phyloP scores from a whole-genome alignment of 352 stramenopile genomes.

The Globisporangium emineosum region DNA sequence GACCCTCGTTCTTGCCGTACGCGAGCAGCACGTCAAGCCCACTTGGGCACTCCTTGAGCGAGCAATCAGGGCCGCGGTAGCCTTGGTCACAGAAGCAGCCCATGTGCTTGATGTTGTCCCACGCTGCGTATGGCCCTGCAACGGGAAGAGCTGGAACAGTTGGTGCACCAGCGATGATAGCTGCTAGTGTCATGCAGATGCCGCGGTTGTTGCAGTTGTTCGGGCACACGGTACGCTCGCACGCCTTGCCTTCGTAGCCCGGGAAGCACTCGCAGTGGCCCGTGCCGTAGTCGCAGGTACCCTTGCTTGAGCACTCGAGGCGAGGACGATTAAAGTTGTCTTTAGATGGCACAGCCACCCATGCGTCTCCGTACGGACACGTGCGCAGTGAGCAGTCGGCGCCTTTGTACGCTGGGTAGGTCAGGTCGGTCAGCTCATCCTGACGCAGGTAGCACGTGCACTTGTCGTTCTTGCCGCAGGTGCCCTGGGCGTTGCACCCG shows the following conservation, averaged over 20 bases:
- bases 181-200: constrained; percentile 90
- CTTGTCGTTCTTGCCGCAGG: constrained; percentile 87
- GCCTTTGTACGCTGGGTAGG: constrained; percentile 63
- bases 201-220: constrained; percentile 93
- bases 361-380: constrained; percentile 68
- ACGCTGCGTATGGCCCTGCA: constrained; percentile 55
- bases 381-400: constrained; percentile 79
- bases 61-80: constrained; percentile 94
- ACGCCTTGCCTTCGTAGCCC: constrained; percentile 90
- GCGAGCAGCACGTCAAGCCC: constrained; percentile 88
- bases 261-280: constrained; percentile 90
- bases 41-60: constrained; percentile 93
- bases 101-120: constrained; percentile 92
- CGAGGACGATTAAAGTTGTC: constrained; percentile 75
- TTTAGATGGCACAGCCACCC: constrained; percentile 51
- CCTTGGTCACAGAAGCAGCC: constrained; percentile 94
- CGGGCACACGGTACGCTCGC: constrained; percentile 91
- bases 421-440: constrained; percentile 35
- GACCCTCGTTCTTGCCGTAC: constrained; percentile 68
- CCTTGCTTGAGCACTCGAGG: constrained; percentile 93
- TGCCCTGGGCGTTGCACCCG: constrained; percentile 83
- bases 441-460: constrained; percentile 90
- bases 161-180: constrained; percentile 57
- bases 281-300: constrained; percentile 88
- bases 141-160: background rate